These are phyloP conservation scores for Fusarium metavorans DNA, from an alignment of 2,329 filamentous ascomycete species.

Conservation along the genomic window DNA sequence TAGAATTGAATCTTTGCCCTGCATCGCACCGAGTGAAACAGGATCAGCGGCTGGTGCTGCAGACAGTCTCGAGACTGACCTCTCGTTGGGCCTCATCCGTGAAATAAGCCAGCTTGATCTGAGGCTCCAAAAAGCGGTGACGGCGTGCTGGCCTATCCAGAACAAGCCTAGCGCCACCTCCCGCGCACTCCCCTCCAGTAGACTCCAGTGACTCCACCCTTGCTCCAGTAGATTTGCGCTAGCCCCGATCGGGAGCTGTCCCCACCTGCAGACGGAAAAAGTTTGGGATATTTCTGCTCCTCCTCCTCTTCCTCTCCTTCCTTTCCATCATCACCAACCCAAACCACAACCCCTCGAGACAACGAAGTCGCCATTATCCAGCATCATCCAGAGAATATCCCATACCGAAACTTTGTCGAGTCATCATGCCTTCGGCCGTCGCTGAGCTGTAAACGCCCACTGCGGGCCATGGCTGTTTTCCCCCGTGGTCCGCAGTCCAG, in stretches of 20 bases:
- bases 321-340: constrained; percentile 48
- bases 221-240: constrained; percentile 22
- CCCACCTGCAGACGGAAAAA: constrained; percentile 45
- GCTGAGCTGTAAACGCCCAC: constrained; percentile 93
- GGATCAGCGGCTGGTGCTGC: constrained; percentile 12
- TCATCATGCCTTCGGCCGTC: constrained; percentile 78
- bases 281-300: constrained; percentile 47
- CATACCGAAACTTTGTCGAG: constrained; percentile 76
- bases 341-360: constrained; percentile 60
- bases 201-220: constrained; percentile 4
- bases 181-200: constrained; percentile 31
- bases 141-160: constrained; percentile 25
- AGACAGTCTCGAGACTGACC: constrained; percentile 15
- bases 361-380: constrained; percentile 70
- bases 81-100: constrained; percentile 24
- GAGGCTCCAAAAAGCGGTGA: constrained; percentile 46
- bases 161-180: constrained; percentile 28
- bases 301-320: constrained; percentile 38
- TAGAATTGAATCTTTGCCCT: constrained; percentile 24
- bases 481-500: constrained; percentile 80
- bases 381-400: constrained; percentile 49
- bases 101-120: constrained; percentile 15
- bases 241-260: constrained; percentile 36
- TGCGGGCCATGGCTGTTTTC: constrained; percentile 70
- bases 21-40: constrained; percentile 39